Base-by-base conservation (phyloP, 1,284 basidiomycete species). In the Hymenochaete sp. region DNA sequence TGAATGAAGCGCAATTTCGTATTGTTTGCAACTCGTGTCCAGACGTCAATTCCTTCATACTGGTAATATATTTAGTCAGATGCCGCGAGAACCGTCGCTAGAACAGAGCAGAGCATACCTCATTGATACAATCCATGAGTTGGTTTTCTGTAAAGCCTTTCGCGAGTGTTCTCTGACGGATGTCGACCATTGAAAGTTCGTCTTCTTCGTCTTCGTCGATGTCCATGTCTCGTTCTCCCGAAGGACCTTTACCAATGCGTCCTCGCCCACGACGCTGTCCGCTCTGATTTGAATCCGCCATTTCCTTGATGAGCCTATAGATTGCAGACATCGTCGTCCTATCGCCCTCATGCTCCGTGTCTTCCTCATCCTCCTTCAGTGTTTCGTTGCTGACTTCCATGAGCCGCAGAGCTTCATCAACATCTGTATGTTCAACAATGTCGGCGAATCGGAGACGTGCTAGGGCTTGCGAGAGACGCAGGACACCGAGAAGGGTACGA, bases 361-460 rank as follows among this genome's bases (percentile, higher is more conserved):
- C 64, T 14, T 83, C 78, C 43, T 79, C 75, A 33, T 93, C 88
- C 38, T 91, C 86, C 51, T 81, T 73, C 55, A 98, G 68, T 56
- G 80, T 88, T 55, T 89, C 86, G 65, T 98, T 98, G 66, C 86
- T 91, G 52, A 90, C 91, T 53, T 95, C 91, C 89, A 98, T 97
- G 52, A 99, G 69, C 27, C 96, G 81, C 48, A 99, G 68, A 1
- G 96, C 96, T 67, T 98, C 96, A 61, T 98, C 93, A 3, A 99
- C 93, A 60, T 99, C 96, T 42, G 77, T 74, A 49, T 82, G 77
- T 41, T 82, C 80, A 22, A 98, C 96, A 6, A 67, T 65, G 55
- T 83, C 77, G 39, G 87, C 79, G 66, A 86, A 89, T 18, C 95
- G 79, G 28, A 99, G 71, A 6, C 96, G 82, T 0, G 96, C 93